Percentiles rank a stretch among this genome's conserved stretches.
phyloP scores from a whole-genome alignment of 208 protist genomes.

The Acanthamoeba quina region DNA sequence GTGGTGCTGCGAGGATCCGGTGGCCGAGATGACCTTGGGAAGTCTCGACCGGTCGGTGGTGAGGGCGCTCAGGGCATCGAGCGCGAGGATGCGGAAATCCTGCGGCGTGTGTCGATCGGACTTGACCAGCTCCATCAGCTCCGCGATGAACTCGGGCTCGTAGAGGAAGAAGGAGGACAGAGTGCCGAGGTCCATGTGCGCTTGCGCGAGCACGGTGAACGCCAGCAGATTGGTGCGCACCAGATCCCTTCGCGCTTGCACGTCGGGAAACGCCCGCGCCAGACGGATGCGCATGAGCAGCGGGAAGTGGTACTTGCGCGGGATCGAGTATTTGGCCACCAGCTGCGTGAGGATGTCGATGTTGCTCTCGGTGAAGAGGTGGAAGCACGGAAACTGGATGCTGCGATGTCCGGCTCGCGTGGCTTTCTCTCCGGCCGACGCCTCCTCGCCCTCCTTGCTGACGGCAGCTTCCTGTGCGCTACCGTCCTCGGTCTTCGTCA shows the following conservation, averaged over 20 bases:
- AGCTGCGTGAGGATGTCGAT: slow-evolving; percentile 36
- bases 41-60: slow-evolving; percentile 57
- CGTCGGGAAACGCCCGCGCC: slow-evolving; percentile 51
- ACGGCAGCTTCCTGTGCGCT: not conserved
- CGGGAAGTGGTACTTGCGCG: slow-evolving; percentile 62
- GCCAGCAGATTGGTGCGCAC: slow-evolving; percentile 55
- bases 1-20: slow-evolving; percentile 67
- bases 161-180: slow-evolving; percentile 71
- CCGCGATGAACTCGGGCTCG: slow-evolving; percentile 71
- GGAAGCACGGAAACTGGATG: slow-evolving; percentile 39
- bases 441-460: not conserved
- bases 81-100: slow-evolving; percentile 55
- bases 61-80: slow-evolving; percentile 61
- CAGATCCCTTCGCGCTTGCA: slow-evolving; percentile 13
- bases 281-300: slow-evolving; percentile 59
- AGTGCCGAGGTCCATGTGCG: slow-evolving; percentile 51
- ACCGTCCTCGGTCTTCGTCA: not conserved
- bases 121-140: slow-evolving; percentile 67
- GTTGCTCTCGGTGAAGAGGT: slow-evolving; percentile 64
- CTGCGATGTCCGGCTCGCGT: not conserved
- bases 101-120: slow-evolving; percentile 27
- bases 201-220: slow-evolving; percentile 70
- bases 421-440: not conserved
- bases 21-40: slow-evolving; percentile 69
- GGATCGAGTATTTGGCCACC: slow-evolving; percentile 69